These are phyloP conservation scores for Lasiosphaeria miniovina DNA, from an alignment of 495 filamentous ascomycete genomes.

Conservation along the genomic window DNA sequence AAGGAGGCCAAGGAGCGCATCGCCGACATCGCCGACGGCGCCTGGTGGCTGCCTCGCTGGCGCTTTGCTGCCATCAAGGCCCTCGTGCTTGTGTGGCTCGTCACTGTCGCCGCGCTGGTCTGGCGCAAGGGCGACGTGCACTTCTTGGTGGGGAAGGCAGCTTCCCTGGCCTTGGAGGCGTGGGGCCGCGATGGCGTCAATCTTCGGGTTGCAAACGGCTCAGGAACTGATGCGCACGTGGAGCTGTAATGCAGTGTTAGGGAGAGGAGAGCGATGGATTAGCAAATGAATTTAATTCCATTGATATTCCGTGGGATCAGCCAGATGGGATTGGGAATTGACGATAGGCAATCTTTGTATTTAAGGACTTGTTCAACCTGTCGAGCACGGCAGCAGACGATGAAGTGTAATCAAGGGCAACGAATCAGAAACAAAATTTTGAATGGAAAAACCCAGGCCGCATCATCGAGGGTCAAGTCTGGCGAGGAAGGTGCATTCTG, in stretches of 20 bases:
- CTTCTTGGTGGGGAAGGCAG: neutral
- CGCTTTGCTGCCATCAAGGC: slow-evolving; percentile 5
- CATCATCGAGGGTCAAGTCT: too few species aligned
- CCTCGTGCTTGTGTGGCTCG: neutral
- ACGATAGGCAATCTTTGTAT: too few species aligned
- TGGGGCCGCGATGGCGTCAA: neutral
- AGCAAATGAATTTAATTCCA: neutral
- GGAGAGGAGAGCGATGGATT: neutral
- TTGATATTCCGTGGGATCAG: neutral
- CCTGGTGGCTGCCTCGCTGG: slow-evolving; percentile 5
- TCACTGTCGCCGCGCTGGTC: neutral
- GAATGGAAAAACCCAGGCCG: too few species aligned
- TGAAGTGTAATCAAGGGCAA: too few species aligned
- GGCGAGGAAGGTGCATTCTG: too few species aligned
- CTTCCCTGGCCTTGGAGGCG: neutral
- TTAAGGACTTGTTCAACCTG: too few species aligned
- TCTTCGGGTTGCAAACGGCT: neutral
- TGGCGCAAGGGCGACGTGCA: neutral
- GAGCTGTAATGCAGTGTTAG: neutral
- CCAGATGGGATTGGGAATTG: too few species aligned
- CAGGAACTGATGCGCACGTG: neutral
- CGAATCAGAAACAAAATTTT: too few species aligned
- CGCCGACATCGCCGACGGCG: neutral
- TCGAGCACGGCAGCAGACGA: too few species aligned
- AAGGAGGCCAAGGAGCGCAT: neutral